Percentiles rank a stretch among this genome's conserved stretches.
These are phyloP conservation scores for Colletotrichum aenigma DNA, from an alignment of 2,329 filamentous ascomycete species.

Conservation along the genomic window DNA sequence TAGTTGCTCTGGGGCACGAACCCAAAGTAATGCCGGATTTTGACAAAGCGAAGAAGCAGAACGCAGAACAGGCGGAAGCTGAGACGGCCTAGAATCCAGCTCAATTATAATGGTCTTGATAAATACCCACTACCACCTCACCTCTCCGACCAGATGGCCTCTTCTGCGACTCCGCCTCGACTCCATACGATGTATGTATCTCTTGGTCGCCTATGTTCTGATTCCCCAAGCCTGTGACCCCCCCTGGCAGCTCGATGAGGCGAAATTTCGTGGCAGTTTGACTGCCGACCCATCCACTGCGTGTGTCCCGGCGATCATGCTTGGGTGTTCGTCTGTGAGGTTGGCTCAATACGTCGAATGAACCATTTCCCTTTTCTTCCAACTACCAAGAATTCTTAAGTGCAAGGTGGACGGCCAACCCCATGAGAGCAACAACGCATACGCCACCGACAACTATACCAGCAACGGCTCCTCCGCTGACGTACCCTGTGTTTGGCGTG, in stretches of 20 bases:
- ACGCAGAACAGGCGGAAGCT: neutral
- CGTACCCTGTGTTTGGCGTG: neutral
- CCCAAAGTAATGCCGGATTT: conserved; percentile 29
- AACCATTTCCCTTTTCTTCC: neutral
- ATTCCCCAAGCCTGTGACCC: neutral
- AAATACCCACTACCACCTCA: conserved; percentile 2
- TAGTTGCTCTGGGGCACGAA: conserved; percentile 35
- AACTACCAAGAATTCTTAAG: neutral
- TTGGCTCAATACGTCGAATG: neutral
- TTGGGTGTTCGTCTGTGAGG: neutral
- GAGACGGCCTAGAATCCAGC: neutral
- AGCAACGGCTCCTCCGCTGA: neutral
- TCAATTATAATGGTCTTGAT: conserved; percentile 3
- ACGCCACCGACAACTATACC: neutral
- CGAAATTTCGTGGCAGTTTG: neutral
- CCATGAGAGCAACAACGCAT: neutral
- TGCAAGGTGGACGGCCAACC: neutral
- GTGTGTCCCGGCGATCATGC: neutral
- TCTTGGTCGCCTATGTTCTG: neutral
- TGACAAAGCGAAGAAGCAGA: neutral
- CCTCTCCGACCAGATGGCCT: neutral
- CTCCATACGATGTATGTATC: neutral
- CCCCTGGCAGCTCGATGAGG: neutral
- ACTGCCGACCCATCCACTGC: neutral
- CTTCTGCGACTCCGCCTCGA: neutral